phyloP scores from a whole-genome alignment of 1,284 basidiomycete species.

The Peniophora sp. region DNA sequence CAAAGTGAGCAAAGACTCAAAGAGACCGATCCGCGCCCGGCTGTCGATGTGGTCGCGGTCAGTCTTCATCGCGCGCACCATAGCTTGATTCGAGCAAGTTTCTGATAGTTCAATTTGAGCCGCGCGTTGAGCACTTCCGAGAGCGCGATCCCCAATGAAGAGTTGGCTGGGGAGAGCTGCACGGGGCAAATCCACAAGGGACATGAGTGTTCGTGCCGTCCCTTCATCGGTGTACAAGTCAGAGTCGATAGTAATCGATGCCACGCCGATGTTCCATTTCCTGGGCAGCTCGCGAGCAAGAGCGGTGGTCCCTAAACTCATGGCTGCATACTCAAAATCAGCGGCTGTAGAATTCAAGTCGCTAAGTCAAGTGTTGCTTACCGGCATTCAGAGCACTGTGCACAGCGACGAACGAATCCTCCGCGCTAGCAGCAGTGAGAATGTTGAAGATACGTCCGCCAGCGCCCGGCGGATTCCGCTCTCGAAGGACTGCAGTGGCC shows the following conservation, averaged over 20 bases:
- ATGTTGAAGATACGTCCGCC: not conserved
- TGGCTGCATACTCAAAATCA: not conserved
- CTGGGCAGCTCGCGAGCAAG: not conserved
- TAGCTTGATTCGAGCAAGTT: no score
- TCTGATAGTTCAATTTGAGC: no score
- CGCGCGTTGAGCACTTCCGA: no score
- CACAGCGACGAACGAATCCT: not conserved
- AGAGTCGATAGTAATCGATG: not conserved
- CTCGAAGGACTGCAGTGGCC: not conserved
- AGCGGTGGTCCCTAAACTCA: not conserved
- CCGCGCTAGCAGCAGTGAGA: not conserved
- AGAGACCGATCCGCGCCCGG: no score
- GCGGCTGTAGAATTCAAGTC: not conserved
- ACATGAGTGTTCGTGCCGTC: not conserved
- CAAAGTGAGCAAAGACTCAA: no score
- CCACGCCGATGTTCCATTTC: not conserved
- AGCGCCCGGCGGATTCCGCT: not conserved
- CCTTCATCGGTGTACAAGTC: not conserved
- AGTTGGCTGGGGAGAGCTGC: no score
- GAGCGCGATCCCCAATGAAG: no score
- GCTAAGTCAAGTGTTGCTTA: not conserved
- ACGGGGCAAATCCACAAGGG: not conserved
- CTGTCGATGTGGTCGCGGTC: no score
- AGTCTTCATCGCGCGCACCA: no score
- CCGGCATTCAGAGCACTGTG: not conserved